Conservation (phyloP, 202 grass and related monocot species). For the Saccharum hybrid region DNA sequence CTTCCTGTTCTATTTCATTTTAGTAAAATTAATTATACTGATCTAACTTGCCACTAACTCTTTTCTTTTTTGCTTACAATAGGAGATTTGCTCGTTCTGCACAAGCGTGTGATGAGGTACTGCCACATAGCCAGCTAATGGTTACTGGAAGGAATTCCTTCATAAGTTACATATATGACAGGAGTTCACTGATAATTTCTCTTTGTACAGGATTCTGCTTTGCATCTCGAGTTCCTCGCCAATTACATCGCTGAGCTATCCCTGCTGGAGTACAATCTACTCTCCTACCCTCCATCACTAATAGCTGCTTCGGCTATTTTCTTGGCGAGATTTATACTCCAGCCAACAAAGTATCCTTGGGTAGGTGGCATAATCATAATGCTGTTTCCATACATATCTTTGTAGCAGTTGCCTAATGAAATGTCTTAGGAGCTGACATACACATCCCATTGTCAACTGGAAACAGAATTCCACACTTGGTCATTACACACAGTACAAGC, state of each 20-base stretch:
- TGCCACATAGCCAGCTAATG: slow-evolving; percentile 19
- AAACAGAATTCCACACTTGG: slow-evolving; percentile 82
- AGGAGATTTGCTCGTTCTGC: slow-evolving; percentile 90
- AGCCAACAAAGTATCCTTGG: slow-evolving; percentile 85
- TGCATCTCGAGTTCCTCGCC: slow-evolving; percentile 90
- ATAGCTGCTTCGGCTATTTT: slow-evolving; percentile 86
- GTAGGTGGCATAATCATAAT: slow-evolving; percentile 36
- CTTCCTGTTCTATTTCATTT: slow-evolving; percentile 13
- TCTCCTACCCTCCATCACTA: slow-evolving; percentile 80
- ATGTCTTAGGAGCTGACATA: slow-evolving; percentile 38
- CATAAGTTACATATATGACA: neutral
- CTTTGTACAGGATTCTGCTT: slow-evolving; percentile 61
- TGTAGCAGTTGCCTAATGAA: neutral
- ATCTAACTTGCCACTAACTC: slow-evolving; percentile 11
- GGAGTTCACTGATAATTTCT: slow-evolving; percentile 36
- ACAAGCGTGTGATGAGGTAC: slow-evolving; percentile 82
- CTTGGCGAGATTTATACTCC: slow-evolving; percentile 84
- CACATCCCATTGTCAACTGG: slow-evolving; percentile 38
- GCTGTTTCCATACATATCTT: neutral
- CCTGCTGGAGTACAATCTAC: slow-evolving; percentile 84
- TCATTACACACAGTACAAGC: slow-evolving; percentile 85
- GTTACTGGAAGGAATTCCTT: neutral
- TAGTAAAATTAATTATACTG: neutral
- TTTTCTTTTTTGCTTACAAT: slow-evolving; percentile 34
- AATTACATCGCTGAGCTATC: slow-evolving; percentile 85